Base-by-base conservation (phyloP, 371 early-diverging fungal genomes). In the Mortierella sp. region DNA sequence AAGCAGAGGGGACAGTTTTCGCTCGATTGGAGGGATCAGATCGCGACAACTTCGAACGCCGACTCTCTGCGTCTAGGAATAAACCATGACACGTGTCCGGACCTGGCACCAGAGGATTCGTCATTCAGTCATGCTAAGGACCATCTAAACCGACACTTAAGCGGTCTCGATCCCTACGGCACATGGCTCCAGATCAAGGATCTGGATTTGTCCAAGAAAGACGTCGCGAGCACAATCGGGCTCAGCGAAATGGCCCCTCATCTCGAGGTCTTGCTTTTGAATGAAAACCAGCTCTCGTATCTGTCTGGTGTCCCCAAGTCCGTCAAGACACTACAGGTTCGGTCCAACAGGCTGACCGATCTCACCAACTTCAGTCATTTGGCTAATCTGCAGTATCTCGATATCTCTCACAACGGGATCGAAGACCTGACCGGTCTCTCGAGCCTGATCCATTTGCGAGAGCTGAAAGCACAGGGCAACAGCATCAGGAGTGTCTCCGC, bases 331-430 rank as follows among this genome's bases (percentile, higher is more conserved):
- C 46, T 73, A 12, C 64, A 67, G 27, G 75, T 47, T 1, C 68
- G 68, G 27, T 62, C 68, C 24, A 73, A 73, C 55, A 21, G 50
- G 42, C 55, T 87, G 4, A 80, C 72, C 15, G 75, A 79, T 41
- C 55, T 84, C 6, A 72, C 81, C 26, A 70, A 68, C 31, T 78
- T 87, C 23, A 53, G 70, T 19, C 58, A 79, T 34, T 62, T 84
- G 12, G 39, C 26, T 21, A 82, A 83, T 47, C 60, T 87, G 21
- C 82, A 84, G 30, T 78, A 81, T 11, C 53, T 87, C 8, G 81
- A 86, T 54, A 60, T 86, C 27, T 85, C 84, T 37, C 66, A 83
- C 55, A 87, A 87, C 55, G 64, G 60, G 19, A 78, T 86, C 31
- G 69, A 63, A 34, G 63, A 64, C 27, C 76, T 86, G 24, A 79